Evolutionary conservation across 805 yeast genomes (phyloP), one percentile per base, ranked within the genome.

Genomic region (Cyberlindnera japonica): DNA sequence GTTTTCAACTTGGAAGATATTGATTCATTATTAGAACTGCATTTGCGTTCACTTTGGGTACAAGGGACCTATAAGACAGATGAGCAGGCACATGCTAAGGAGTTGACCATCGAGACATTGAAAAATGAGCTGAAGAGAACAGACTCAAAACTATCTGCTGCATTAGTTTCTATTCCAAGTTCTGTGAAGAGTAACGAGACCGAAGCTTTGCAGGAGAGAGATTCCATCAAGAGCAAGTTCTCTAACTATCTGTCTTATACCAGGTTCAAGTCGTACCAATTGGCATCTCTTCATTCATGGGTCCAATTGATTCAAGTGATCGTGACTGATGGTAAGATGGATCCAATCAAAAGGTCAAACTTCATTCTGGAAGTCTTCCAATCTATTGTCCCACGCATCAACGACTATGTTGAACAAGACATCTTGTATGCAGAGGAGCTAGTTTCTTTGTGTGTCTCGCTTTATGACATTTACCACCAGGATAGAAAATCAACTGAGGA

Each of bases 351-450:
- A n/a, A 68, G 81, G 35, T 68, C 78, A 0, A 72, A 76, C 27
- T 83, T 91, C 53, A 78, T 88, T 39, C 62, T 87, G 15, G 95
- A 84, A 50, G 76, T 86, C 3, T 79, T 89, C 47, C 95, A 87
- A 51, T 68, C 75, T 4, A 69, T 87, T 18, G 70, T 87, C 16
- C 95, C 95, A 2, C 83, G 79, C 53, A 75, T 89, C 34, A 79
- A 80, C 49, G 86, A 79, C 43, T 89, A 82, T 60, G 72, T 87
- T 40, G 87, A 81, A 35, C 61, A 68, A 20, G 85, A 85, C 53
- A 67, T 79, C 4, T 58, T 66, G 6, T 84, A 79, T 55, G 81
- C 95, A 1, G 86, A 81, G 54, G 91, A 84, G 43, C 64, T 89
- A 38, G 81, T 87, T 3, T 81, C 95, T 0, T 64, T 89, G 37